These are phyloP conservation scores for Schwanniomyces pseudopolymorphus DNA, from an alignment of 805 yeast species.

Conservation along the genomic window DNA sequence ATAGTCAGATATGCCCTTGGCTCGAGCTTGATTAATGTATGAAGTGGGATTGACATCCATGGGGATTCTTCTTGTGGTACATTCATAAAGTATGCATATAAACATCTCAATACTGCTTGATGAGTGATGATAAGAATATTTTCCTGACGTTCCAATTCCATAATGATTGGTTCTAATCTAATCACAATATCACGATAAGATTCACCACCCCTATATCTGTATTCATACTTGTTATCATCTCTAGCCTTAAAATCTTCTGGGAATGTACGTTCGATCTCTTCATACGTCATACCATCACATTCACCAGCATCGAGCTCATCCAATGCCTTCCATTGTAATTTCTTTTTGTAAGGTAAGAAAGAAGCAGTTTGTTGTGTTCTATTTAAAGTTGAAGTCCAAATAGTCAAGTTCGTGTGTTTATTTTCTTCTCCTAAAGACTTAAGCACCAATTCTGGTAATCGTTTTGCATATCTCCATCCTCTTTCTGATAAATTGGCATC, in stretches of 20 bases:
- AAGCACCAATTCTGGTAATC: slow-evolving; percentile 73
- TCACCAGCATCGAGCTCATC: slow-evolving; percentile 98
- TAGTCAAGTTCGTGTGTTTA: slow-evolving; percentile 58
- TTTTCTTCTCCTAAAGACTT: slow-evolving; percentile 62
- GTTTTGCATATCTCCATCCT: slow-evolving; percentile 79
- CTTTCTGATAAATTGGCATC: slow-evolving; percentile 83
- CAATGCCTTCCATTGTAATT: slow-evolving; percentile 92
- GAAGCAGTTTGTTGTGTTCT: slow-evolving; percentile 94
- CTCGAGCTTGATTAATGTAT: slow-evolving; percentile 88
- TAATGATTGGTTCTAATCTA: slow-evolving; percentile 92
- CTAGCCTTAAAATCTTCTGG: slow-evolving; percentile 96
- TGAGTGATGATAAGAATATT: slow-evolving; percentile 94
- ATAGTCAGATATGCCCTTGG: slow-evolving; percentile 92
- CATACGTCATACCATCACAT: slow-evolving; percentile 96
- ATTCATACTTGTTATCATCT: slow-evolving; percentile 93
- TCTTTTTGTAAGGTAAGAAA: slow-evolving; percentile 68
- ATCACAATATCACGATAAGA: slow-evolving; percentile 94
- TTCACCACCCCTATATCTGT: slow-evolving; percentile 96
- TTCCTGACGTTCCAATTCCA: slow-evolving; percentile 97
- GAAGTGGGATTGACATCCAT: slow-evolving; percentile 98
- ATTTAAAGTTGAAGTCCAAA: slow-evolving; percentile 92
- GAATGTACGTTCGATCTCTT: slow-evolving; percentile 77
- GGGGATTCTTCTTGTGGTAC: slow-evolving; percentile 97
- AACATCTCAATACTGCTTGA: slow-evolving; percentile 94
- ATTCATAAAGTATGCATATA: slow-evolving; percentile 97